Percentiles rank a stretch among this genome's conserved stretches.
Evolutionary conservation across 1,284 basidiomycete genomes (phyloP).

Genomic region (Pascua sp.): DNA sequence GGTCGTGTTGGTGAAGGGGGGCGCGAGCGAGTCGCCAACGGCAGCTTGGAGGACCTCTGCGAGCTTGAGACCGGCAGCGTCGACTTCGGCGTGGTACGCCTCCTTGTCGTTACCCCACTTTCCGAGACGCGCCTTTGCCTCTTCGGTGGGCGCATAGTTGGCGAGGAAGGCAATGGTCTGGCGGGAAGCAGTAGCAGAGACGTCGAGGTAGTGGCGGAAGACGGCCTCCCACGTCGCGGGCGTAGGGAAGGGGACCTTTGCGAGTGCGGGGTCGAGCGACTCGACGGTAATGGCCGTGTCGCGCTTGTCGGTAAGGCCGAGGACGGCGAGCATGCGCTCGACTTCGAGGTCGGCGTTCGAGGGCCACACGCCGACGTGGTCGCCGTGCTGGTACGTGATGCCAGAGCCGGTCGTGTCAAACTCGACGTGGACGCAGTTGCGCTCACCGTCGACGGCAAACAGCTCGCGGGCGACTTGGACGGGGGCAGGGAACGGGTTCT

Average conservation of each 20-base stretch:
- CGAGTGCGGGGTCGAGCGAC: slow-evolving; percentile 92
- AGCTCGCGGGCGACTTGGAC: slow-evolving; percentile 76
- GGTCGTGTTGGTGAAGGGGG: slow-evolving; percentile 61
- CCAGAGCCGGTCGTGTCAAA: slow-evolving; percentile 92
- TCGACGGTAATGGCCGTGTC: slow-evolving; percentile 84
- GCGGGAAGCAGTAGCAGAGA: slow-evolving; percentile 86
- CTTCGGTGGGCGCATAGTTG: slow-evolving; percentile 79
- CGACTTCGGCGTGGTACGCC: slow-evolving; percentile 70
- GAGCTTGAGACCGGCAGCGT: slow-evolving; percentile 78
- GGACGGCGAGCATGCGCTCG: slow-evolving; percentile 76
- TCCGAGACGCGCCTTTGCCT: slow-evolving; percentile 70
- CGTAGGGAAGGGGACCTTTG: slow-evolving; percentile 97
- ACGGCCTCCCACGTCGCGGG: slow-evolving; percentile 93
- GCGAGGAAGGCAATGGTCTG: slow-evolving; percentile 84
- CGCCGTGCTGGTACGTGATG: slow-evolving; percentile 97
- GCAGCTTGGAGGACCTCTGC: slow-evolving; percentile 82
- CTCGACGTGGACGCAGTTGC: slow-evolving; percentile 94
- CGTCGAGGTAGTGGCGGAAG: slow-evolving; percentile 94
- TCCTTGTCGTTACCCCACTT: slow-evolving; percentile 83
- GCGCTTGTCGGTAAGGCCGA: slow-evolving; percentile 72
- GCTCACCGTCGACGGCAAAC: slow-evolving; percentile 68
- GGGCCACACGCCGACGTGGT: slow-evolving; percentile 97
- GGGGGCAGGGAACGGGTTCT: slow-evolving; percentile 92
- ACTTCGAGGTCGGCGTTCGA: slow-evolving; percentile 90
- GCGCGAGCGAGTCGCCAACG: slow-evolving; percentile 68